Conservation (phyloP, 371 early-diverging fungal species). For the Blakeslea trispora region DNA sequence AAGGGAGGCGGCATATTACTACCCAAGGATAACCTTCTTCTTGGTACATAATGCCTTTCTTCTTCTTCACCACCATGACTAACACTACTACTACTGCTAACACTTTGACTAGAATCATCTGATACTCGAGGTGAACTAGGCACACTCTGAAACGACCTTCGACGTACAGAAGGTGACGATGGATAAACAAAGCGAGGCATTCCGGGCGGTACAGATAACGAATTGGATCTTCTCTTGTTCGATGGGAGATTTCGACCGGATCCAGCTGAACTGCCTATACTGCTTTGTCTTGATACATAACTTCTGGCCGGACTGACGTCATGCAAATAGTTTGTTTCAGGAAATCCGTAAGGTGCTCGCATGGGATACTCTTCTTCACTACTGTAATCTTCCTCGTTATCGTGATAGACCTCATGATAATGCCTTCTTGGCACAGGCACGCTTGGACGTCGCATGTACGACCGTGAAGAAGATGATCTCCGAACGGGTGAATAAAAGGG, state of each 20-base stretch:
- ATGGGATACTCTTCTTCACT: conserved; percentile 1
- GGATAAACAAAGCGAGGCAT: neutral
- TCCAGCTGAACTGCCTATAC: conserved; percentile 5
- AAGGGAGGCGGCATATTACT: neutral
- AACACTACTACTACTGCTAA: conserved; percentile 1
- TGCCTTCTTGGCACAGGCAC: neutral
- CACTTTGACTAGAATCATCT: neutral
- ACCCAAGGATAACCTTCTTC: neutral
- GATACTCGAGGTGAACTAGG: conserved; percentile 4
- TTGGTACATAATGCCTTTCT: neutral
- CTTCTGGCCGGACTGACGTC: neutral
- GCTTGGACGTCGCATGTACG: conserved; percentile 12
- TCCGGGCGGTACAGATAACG: conserved; percentile 4
- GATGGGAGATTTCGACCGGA: neutral
- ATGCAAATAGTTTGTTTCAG: neutral
- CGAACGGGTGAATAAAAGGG: conserved; percentile 3
- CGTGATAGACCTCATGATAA: neutral
- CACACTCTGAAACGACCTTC: conserved; percentile 4
- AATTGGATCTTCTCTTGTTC: conserved; percentile 12
- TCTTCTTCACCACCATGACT: conserved; percentile 5
- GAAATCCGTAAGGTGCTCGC: neutral
- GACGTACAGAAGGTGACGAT: neutral
- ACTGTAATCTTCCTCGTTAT: conserved; percentile 11
- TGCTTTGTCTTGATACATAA: conserved; percentile 11
- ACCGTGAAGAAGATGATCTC: conserved; percentile 17